Base-by-base conservation (phyloP, 768 basidiomycete genomes). In the Lactifluus hygrophoroides region DNA sequence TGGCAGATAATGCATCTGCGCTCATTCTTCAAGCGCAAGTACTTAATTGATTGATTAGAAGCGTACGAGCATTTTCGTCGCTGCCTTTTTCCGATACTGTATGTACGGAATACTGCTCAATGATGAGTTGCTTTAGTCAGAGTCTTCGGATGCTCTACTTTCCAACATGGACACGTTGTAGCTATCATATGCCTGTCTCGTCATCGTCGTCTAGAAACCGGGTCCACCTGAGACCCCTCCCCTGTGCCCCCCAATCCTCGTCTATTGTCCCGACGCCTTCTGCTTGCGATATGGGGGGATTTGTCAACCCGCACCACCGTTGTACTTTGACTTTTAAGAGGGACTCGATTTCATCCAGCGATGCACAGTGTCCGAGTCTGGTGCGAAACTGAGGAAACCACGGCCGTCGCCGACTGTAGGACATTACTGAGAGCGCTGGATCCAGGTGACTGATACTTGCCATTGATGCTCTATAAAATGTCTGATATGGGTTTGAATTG, bases 1-100 rank as follows among this genome's bases (percentile, higher is more conserved):
- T 99, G 95, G 96, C 94, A 97, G 74, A 89, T 99, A 45, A 74
- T 96, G 69, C 95, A 98, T 69, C 76, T 99, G 14, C 84, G 94
- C 46, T 81, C 92, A 6, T 98, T 89, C 83, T 97, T 98, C 83
- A 94, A 91, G 76, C 81, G 88, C 68, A 96, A 94, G 74, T 92
- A 94, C 73, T 84, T 94, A 67, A 94, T 94, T 67, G 68, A 94
- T 94, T 67, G 91, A 94, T 56, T 71, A 43, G 52, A n/a, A 27
- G 35, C 47, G n/a, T 23, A 13, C 10, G 34, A 17, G 57, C 44
- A 60, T 45, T 21, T 37, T 21, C 37, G 17, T 47, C 35, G 32
- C n/a, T 40, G 8, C 49, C 40, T 48, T 60, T 42, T 54, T 44
- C 28, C 46, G 10, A 37, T 54, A 23, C 3, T 23, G 42, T 43